Base-by-base conservation (phyloP, 352 stramenopile species). In the Phytopythium sindhum region DNA sequence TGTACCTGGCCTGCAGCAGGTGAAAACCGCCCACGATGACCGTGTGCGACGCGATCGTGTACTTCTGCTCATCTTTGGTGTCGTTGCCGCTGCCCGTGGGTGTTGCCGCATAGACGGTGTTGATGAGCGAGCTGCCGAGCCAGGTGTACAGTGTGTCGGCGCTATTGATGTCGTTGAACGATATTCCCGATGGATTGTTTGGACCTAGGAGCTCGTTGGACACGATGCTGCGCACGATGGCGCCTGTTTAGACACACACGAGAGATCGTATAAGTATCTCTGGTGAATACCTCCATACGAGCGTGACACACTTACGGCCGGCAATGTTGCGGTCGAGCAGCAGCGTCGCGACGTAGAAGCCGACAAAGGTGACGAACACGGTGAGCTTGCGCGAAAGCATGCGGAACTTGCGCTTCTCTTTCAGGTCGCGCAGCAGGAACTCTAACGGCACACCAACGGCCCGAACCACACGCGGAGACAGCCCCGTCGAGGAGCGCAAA, bases 301-400 rank as follows among this genome's bases (percentile, higher is more conserved):
- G 7, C 6, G 11, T 2, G 2, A 10, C 14, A 11, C 0, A 78
- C 79, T 37, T 78, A 89, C 81, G 79, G 28, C 79, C 74, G 26
- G 80, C 85, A 47, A 91, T 89, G 65, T 91, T 89, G 62, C 82
- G 78, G 51, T 91, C 80, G 29, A 91, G 65, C 24, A 90, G 63
- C 8, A 90, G 64, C 28, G 82, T 79, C 0, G 74, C 63, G 42
- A 88, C 66, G 66, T 91, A 91, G 37, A 89, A 72, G 39, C n/a
- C 62, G 41, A 88, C 75, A 53, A 91, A 89, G 0, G 78, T 82
- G 35, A 91, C 80, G 53, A 91, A 91, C 7, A 80, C 68, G 0
- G 75, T 70, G 17, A 91, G 73, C 45, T 91, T 89, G 45, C 82
- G 70, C 17, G 80, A 84, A 6, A 91, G 67, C 15, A 88, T 54